Evolutionary conservation across 2,329 filamentous ascomycete genomes (phyloP).

Genomic region (Teratosphaeriaceae sp.): DNA sequence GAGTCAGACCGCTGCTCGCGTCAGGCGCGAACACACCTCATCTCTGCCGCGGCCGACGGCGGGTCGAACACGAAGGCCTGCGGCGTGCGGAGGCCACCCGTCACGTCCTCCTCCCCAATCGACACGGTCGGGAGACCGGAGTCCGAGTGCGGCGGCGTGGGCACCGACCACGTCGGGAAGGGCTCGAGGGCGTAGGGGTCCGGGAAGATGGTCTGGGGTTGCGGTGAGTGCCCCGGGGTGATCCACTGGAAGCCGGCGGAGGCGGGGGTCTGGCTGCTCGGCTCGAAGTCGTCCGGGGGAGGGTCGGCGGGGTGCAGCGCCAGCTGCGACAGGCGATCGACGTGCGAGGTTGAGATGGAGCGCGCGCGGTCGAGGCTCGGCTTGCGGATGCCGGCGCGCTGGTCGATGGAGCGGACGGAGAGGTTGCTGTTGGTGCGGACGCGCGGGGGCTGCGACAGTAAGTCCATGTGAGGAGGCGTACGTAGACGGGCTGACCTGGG

Average conservation of each 20-base stretch:
- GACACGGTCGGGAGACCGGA: constrained; percentile 26
- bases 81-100: constrained; percentile 16
- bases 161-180: constrained; percentile 26
- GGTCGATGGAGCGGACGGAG: constrained; percentile 19
- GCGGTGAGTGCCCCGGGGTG: constrained; percentile 27
- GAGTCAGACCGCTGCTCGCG: constrained; percentile 3
- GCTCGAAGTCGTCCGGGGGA: no score
- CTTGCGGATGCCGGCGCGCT: constrained; percentile 25
- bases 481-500: no score
- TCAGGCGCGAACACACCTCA: constrained; percentile 26
- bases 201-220: constrained; percentile 20
- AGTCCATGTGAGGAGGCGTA: constrained; percentile 26
- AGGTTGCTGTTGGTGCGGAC: constrained; percentile 22
- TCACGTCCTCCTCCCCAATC: constrained; percentile 23
- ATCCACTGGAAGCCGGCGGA: constrained; percentile 21
- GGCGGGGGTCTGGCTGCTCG: constrained; percentile 3
- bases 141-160: constrained; percentile 29
- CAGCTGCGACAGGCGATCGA: constrained; percentile 24
- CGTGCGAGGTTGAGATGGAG: constrained; percentile 24
- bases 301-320: constrained; percentile 16
- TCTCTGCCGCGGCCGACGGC: constrained; percentile 24
- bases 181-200: constrained; percentile 21
- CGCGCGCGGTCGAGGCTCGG: constrained; percentile 19
- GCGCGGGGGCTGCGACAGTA: constrained; percentile 20
- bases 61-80: constrained; percentile 22